Evolutionary conservation across 805 yeast species (phyloP), one percentile per base, ranked within the genome.

Genomic region (Blastobotrys mokoenaii): DNA sequence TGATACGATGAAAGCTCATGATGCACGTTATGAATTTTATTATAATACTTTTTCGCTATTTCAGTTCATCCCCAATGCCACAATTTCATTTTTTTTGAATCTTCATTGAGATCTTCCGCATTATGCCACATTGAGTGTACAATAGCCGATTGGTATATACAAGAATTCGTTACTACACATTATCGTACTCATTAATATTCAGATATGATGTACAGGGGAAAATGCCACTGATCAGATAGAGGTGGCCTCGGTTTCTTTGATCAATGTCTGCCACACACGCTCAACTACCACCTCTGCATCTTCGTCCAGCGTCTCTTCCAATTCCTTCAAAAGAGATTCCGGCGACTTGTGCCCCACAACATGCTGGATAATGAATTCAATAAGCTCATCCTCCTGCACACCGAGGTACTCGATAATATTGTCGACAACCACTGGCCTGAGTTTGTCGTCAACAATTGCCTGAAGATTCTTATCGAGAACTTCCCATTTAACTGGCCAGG

Each of bases 241-340:
- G n/a, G n/a, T n/a, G n/a, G n/a, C n/a, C 46, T 57, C 61, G 11
- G 51, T 44, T 37, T 57, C 56, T 10, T 45, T 16, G 25, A 56
- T 44, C n/a, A 59, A 51, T 38, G 43, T 18, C 12, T 46, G 40
- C 64, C 64, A 61, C 2, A 61, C 37, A 17, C 51, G 51, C 27
- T 43, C 43, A 1, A 49, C 50, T 32, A 61, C 47, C 4, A 46
- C 50, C n/a, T 54, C 59, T 3, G 73, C 73, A 49, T 70, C 73
- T 46, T 70, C 75, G 38, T 71, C 76, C 38, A 72, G 57, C 2
- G 73, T 65, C 35, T 50, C 49, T 40, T 55, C 62, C 40, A 63
- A 48, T 38, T 58, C 64, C n/a, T 48, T 18, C 12, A 51, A 48
- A 17, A 64, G 57, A 12, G 55, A 58, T 27, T 43, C 46, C 2